These are phyloP conservation scores for Colletotrichum somersetense DNA, from an alignment of 2,329 filamentous ascomycete genomes.

Conservation along the genomic window DNA sequence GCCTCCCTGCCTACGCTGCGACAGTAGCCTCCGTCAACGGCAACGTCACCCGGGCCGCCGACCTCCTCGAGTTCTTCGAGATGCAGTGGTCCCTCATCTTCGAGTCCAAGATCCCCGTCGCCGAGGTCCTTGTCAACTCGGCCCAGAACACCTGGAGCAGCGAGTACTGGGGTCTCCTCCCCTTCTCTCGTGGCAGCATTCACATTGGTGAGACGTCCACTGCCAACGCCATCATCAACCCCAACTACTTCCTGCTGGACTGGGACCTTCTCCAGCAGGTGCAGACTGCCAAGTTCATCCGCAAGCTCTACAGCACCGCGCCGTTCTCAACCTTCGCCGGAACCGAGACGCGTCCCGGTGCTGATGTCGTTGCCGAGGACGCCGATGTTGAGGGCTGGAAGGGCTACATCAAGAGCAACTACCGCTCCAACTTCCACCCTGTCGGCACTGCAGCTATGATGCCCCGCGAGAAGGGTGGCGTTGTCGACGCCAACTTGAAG, in stretches of 20 bases:
- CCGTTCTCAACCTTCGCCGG: slow-evolving; percentile 45
- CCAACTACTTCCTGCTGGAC: slow-evolving; percentile 52
- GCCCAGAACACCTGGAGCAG: slow-evolving; percentile 51
- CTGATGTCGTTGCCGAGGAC: slow-evolving; percentile 46
- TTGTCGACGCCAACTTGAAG: slow-evolving; percentile 60
- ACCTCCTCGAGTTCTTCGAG: slow-evolving; percentile 55
- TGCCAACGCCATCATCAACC: slow-evolving; percentile 53
- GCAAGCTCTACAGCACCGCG: slow-evolving; percentile 49
- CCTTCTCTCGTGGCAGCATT: slow-evolving; percentile 56
- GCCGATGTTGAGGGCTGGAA: slow-evolving; percentile 45
- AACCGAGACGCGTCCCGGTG: slow-evolving; percentile 43
- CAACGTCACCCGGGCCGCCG: slow-evolving; percentile 31
- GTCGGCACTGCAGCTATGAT: slow-evolving; percentile 65
- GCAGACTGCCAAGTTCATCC: slow-evolving; percentile 47
- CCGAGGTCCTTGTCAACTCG: slow-evolving; percentile 58
- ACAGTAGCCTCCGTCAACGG: slow-evolving; percentile 34
- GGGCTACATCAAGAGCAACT: slow-evolving; percentile 33
- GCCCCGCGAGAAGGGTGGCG: slow-evolving; percentile 61
- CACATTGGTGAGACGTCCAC: slow-evolving; percentile 53
- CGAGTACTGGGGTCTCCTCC: slow-evolving; percentile 54
- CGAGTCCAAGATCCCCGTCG: slow-evolving; percentile 57
- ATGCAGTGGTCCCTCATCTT: slow-evolving; percentile 64
- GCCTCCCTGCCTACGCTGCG: slow-evolving; percentile 25
- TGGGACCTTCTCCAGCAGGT: slow-evolving; percentile 52
- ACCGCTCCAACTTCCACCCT: slow-evolving; percentile 56